Evolutionary conservation across 2,329 filamentous ascomycete genomes (phyloP).

Genomic region (Ophiocordyceps australis): DNA sequence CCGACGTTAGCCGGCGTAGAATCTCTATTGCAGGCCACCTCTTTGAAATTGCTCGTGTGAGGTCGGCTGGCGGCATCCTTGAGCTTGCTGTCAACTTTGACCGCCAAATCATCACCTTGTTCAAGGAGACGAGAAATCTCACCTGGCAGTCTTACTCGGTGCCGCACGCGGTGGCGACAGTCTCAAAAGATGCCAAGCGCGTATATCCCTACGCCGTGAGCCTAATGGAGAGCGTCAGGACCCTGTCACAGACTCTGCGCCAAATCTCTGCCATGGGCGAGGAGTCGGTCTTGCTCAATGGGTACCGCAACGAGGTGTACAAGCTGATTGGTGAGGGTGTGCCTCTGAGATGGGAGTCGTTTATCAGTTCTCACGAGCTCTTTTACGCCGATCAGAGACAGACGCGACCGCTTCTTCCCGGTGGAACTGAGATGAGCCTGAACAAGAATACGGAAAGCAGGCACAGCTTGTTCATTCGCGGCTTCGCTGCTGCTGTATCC

Average conservation of each 20-base stretch:
- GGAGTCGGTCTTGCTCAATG: constrained; percentile 72
- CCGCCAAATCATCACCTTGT: constrained; percentile 87
- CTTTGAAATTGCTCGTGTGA: constrained; percentile 75
- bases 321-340: constrained; percentile 70
- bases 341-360: constrained; percentile 89
- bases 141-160: constrained; percentile 91
- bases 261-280: constrained; percentile 74
- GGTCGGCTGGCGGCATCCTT: constrained; percentile 75
- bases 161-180: constrained; percentile 84
- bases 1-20: constrained; percentile 74
- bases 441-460: constrained; percentile 59
- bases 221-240: constrained; percentile 96
- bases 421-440: constrained; percentile 19
- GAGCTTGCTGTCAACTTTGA: constrained; percentile 95
- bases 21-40: constrained; percentile 84
- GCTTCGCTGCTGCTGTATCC: constrained; percentile 77
- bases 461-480: constrained; percentile 90
- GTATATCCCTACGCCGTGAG: constrained; percentile 97
- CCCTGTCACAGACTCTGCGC: constrained; percentile 72
- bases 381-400: constrained; percentile 36
- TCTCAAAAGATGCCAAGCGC: constrained; percentile 95
- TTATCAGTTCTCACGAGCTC: constrained; percentile 90
- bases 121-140: constrained; percentile 95
- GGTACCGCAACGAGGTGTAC: constrained; percentile 85
- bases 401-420: constrained; percentile 23